Conservation (phyloP, 1,139 yeast species). For the Saccharomycopsis hybrid region DNA sequence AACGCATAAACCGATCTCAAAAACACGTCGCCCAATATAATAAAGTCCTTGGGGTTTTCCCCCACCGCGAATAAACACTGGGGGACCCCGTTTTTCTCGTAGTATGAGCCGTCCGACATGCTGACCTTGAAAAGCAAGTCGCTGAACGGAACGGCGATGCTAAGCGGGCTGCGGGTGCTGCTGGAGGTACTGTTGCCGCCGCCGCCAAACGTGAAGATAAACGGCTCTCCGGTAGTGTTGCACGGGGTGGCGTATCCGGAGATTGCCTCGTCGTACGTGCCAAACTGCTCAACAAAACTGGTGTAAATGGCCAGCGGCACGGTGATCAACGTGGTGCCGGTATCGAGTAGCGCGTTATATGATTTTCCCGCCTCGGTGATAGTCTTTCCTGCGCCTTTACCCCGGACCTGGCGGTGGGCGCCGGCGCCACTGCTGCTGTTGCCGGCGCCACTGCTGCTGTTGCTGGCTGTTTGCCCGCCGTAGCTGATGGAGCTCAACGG, state of each 20-base stretch:
- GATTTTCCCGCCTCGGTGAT: too few species aligned
- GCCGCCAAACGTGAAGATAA: constrained; percentile 46
- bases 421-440: too few species aligned
- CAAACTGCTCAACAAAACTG: constrained; percentile 33
- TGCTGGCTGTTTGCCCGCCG: not conserved
- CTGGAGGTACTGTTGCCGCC: too few species aligned
- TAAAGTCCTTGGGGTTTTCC: constrained; percentile 27
- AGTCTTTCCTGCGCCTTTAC: too few species aligned
- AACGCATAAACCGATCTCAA: constrained; percentile 71
- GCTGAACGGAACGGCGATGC: constrained; percentile 42
- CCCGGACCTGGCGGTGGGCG: too few species aligned
- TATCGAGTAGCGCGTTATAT: constrained; percentile 51
- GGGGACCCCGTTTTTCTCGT: constrained; percentile 8
- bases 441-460: too few species aligned
- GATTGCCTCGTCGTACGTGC: constrained; percentile 30
- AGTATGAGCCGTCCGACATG: constrained; percentile 29
- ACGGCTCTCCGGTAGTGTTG: constrained; percentile 23
- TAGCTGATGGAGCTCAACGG: not conserved
- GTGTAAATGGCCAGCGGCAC: constrained; percentile 40
- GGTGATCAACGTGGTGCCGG: constrained; percentile 59
- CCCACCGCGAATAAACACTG: constrained; percentile 33
- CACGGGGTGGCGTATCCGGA: constrained; percentile 34
- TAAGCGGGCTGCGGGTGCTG: too few species aligned
- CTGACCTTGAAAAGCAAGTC: constrained; percentile 28
- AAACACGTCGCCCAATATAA: constrained; percentile 69